Evolutionary conservation across 495 filamentous ascomycete species (phyloP), one percentile per base, ranked within the genome.

Genomic region (Talaromyces adpressus): DNA sequence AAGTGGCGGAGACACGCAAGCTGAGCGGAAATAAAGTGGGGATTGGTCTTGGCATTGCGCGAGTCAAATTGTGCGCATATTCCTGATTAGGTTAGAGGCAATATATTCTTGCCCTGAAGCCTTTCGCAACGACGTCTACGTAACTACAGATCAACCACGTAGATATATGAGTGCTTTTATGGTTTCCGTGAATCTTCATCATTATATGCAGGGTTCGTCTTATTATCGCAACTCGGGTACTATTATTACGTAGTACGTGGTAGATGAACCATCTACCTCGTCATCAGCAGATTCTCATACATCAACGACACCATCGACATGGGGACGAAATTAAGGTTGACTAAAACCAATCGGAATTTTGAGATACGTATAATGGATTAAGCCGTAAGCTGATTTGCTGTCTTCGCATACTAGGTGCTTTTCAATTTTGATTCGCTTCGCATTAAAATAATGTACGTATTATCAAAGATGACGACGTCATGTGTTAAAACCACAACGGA

Each of bases 1-100:
- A 18, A 49, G 67, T 69, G 72, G 68, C 70, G 74, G 77, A 77
- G 77, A 77, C 77, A 72, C 77, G 77, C 77, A 79, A 79, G 75
- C 76, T 49, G 45, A 49, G 45, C 45, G 45, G 45, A 49, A 49
- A 49, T 6, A 49, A 18, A 49, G 36, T 49, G 45, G 45, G 11
- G 18, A 49, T 73, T 68, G 71, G 73, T 75, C 77, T 78, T 79
- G 77, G 76, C 45, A 49, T 36, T 36, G 14, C 14, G 14, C 36
- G 36, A 41, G 12, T 16, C 36, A 49, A 6, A 20, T 7, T 27
- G 27, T 27, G 27, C 6, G 4, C 45, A 49, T 49, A 18, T 9
- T 49, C 45, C 45, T 9, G 18, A 20, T 18, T 14, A 6, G 45
- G 45, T 49, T 49, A 49, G 45, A 49, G 45, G 2, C 45, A 5